Conservation (phyloP, 2,329 filamentous ascomycete genomes). For the Beauveria scarabaeidicola region DNA sequence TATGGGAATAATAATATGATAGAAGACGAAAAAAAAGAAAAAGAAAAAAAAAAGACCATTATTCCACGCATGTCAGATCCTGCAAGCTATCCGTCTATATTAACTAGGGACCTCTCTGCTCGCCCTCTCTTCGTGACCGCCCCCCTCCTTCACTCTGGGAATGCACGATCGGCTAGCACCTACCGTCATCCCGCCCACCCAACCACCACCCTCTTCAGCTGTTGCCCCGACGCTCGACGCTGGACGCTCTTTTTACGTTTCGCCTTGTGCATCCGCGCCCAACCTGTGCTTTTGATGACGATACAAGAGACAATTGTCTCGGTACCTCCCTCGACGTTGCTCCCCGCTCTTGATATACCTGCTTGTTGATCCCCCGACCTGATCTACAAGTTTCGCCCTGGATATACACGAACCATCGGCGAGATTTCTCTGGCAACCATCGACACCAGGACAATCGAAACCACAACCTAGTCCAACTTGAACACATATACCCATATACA, state of each 20-base stretch:
- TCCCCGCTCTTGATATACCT: neutral
- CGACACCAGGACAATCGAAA: neutral
- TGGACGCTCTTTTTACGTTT: neutral
- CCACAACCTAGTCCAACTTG: neutral
- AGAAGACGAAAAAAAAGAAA: too few relatives aligned
- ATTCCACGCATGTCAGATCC: too few relatives aligned
- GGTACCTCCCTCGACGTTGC: neutral
- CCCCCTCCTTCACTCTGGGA: neutral
- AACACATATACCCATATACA: neutral
- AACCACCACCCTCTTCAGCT: neutral
- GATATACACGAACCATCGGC: neutral
- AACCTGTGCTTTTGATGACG: neutral
- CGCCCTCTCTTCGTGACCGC: neutral
- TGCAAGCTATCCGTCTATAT: too few relatives aligned
- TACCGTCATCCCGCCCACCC: neutral
- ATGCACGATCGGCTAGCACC: slow-evolving; percentile 5
- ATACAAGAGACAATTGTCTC: neutral
- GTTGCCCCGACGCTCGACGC: neutral
- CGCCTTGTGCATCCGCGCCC: neutral
- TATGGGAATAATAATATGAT: too few relatives aligned
- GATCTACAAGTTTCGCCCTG: too few relatives aligned
- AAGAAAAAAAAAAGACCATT: too few relatives aligned
- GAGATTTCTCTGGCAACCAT: neutral
- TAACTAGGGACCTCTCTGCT: too few relatives aligned
- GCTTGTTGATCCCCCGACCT: neutral